These are phyloP conservation scores for Stenocarpella maydis DNA, from an alignment of 2,329 filamentous ascomycete species.

Conservation along the genomic window DNA sequence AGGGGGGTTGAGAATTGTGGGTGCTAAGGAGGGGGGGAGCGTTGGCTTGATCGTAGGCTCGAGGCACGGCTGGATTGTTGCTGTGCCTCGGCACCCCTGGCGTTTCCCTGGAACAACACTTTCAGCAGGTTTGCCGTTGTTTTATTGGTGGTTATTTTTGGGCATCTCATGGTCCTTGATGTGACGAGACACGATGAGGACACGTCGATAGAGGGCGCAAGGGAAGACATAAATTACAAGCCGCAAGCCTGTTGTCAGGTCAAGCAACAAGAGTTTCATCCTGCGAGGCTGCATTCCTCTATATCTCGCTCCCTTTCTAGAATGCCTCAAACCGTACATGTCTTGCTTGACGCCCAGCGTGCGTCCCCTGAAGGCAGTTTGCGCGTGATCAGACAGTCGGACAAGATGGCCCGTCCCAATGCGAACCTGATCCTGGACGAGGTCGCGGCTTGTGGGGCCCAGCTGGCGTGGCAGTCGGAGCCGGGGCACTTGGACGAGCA, in stretches of 20 bases:
- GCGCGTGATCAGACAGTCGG: not conserved
- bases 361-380: not conserved
- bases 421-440: not conserved
- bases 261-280: slow-evolving; percentile 5
- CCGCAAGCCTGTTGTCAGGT: slow-evolving; percentile 3
- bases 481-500: not conserved
- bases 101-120: not conserved
- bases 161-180: not conserved
- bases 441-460: not conserved
- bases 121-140: not conserved
- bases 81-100: not conserved
- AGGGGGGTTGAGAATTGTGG: no score
- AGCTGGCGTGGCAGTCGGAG: not conserved
- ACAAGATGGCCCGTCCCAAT: no score
- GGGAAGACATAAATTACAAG: slow-evolving; percentile 12
- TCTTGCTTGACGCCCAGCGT: not conserved
- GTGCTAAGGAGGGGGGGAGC: no score
- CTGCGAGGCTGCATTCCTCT: not conserved
- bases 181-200: not conserved
- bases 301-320: not conserved
- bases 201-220: slow-evolving; percentile 20
- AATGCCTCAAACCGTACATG: not conserved
- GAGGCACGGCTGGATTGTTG: not conserved
- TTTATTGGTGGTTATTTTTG: not conserved
- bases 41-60: not conserved